Evolutionary conservation across 441 rosid genomes (phyloP), one percentile per base, ranked within the genome.

Genomic region (Aleurites moluccanus): DNA sequence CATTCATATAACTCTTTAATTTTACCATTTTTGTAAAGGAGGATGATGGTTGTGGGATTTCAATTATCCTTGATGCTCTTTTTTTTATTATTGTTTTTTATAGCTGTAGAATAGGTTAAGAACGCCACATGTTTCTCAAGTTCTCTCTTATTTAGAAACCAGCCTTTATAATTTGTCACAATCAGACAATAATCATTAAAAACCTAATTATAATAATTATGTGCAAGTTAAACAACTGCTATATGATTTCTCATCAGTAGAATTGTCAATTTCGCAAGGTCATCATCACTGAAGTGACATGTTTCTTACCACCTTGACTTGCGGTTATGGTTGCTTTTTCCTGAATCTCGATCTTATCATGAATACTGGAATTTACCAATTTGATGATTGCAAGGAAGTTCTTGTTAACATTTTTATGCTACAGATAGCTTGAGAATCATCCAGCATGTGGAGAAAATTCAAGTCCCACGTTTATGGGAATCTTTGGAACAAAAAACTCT

Each of bases 401-500:
- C 40, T 56, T 23, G 25, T 75, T 67, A 60, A 68, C 5, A 5
- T 57, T 67, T 11, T 49, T 50, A 0, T 65, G 35, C 73, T 83
- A 72, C 87, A 94, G 98, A 77, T 87, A 87, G 98, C 84, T 72
- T 94, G 84, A 88, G 97, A 88, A 75, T 94, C 77, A 21, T 94
- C 74, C 97, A 92, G 85, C 92, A 88, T 64, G 98, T 91, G 75
- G 88, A 84, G 76, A 82, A 81, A 16, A 85, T 94, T 70, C 89
- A 85, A 83, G 89, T 80, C 74, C 97, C 97, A 27, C 76, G 64
- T 67, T 78, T 86, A 21, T 85, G 90, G 88, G 85, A 82, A 30
- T 86, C 81, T 16, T 77, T 86, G 16, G 83, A 78, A 56, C 79
- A 74, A 53, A 85, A 84, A 35, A 52, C 83, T 77, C 81, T 73